Base-by-base conservation (phyloP, 768 basidiomycete species). In the Crepidotus variabilis region DNA sequence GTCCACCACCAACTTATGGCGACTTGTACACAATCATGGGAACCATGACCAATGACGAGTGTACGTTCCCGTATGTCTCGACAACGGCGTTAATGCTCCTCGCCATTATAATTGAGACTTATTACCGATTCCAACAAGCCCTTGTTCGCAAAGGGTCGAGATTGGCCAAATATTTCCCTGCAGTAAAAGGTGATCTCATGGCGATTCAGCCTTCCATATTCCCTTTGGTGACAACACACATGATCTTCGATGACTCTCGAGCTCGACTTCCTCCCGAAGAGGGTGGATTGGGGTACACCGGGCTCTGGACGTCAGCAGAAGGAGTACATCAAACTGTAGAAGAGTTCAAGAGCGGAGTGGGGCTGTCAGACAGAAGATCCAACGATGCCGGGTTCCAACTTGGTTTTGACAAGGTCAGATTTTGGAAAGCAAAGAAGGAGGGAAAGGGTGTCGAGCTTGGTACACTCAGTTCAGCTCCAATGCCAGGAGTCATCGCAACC, bases 221-320 rank as follows among this genome's bases (percentile, higher is more conserved):
- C 65, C 70, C 76, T 5, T 71, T 87, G 16, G 76, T 75, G 2
- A 72, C 71, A 20, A 71, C 83, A 0, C 85, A 87, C 60, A 64
- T 86, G 48, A 74, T 87, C 24, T 84, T 85, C 52, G 84, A 87
- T 47, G 85, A 87, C 63, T 82, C 83, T n/a, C 78, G 83, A 39
- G 85, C 86, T 22, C 74, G 85, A 2, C 65, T 82, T 39, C 60
- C 79, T 3, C 79, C 84, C 0, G 66, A 70, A 47, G 71, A 84
- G 55, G 86, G 86, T 3, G 86, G 86, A 1, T 72, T 88, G n/a
- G 85, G 85, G 23, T 88, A 86, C 63, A 63, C 67, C 32, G 83
- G 85, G 3, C 69, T 72, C 1, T 87, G 82, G 74, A 85, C 79
- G 2, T 84, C 83, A 9, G 54, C 82, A 11, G 75, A 85, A 60